Percentiles rank a stretch among this genome's conserved stretches.
These are phyloP conservation scores for Cicer yamashitae DNA, from an alignment of 306 rosid species.

Conservation along the genomic window DNA sequence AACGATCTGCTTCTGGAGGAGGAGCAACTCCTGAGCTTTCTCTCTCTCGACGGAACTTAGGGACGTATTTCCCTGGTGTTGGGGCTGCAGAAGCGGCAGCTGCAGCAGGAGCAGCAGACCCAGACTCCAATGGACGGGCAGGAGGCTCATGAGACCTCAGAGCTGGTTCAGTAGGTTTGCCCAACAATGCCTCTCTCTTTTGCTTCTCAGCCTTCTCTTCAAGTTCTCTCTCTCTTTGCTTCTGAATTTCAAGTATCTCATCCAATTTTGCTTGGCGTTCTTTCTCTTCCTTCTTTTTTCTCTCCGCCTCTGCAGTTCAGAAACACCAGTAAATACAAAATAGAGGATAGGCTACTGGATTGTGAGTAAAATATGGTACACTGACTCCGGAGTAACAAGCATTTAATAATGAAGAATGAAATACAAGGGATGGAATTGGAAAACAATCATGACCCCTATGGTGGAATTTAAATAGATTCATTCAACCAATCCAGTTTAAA, in stretches of 20 bases:
- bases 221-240: slow-evolving; percentile 75
- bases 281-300: slow-evolving; percentile 72
- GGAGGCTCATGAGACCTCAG: slow-evolving; percentile 52
- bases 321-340: slow-evolving; percentile 15
- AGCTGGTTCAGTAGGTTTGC: slow-evolving; percentile 54
- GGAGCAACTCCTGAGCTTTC: slow-evolving; percentile 55
- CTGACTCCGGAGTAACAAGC: neutral
- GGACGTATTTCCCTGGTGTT: slow-evolving; percentile 68
- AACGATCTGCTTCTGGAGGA: slow-evolving; percentile 67
- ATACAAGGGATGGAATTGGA: neutral
- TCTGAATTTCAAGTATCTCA: slow-evolving; percentile 82
- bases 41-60: slow-evolving; percentile 60
- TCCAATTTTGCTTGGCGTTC: slow-evolving; percentile 75
- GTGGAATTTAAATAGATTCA: neutral
- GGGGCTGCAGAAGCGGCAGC: slow-evolving; percentile 49
- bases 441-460: neutral
- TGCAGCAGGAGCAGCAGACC: slow-evolving; percentile 49
- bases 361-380: neutral
- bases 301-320: slow-evolving; percentile 76
- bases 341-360: neutral
- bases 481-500: neutral
- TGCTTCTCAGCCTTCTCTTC: slow-evolving; percentile 75
- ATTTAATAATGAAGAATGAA: neutral
- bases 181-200: slow-evolving; percentile 66
- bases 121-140: slow-evolving; percentile 56